These are phyloP conservation scores for Neofusicoccum umdonicola DNA, from an alignment of 2,329 filamentous ascomycete species.

Conservation along the genomic window DNA sequence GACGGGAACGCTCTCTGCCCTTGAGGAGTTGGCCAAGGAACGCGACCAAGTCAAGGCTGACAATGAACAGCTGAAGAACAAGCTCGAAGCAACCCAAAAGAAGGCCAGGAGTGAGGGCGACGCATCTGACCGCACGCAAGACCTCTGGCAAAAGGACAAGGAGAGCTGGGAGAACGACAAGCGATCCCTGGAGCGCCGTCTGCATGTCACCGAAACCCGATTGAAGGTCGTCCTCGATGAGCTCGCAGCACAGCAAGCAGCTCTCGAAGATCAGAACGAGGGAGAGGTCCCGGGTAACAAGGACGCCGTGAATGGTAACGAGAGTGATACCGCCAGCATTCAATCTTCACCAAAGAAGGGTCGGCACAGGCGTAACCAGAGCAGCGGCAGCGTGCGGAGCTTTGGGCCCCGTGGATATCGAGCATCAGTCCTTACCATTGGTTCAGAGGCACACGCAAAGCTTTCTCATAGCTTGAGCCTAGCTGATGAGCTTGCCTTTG, in stretches of 20 bases:
- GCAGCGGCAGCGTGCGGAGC: constrained; percentile 32
- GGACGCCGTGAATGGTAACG: constrained; percentile 56
- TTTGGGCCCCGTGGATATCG: constrained; percentile 54
- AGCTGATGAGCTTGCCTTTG: constrained; percentile 87
- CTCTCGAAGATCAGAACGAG: constrained; percentile 53
- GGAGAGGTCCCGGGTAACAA: constrained; percentile 56
- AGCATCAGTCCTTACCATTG: constrained; percentile 67
- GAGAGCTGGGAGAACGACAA: constrained; percentile 81
- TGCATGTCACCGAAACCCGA: constrained; percentile 86
- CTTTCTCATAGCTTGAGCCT: constrained; percentile 66
- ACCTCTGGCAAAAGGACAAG: constrained; percentile 80
- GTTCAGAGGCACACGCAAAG: constrained; percentile 54
- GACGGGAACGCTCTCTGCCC: constrained; percentile 79
- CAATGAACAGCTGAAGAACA: constrained; percentile 68
- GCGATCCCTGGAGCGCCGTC: constrained; percentile 75
- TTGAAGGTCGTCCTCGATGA: constrained; percentile 84
- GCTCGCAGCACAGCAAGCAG: constrained; percentile 67
- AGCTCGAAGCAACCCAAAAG: constrained; percentile 75
- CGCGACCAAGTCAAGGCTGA: constrained; percentile 78
- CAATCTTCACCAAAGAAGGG: constrained; percentile 52
- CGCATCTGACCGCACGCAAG: constrained; percentile 73
- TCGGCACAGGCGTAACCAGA: constrained; percentile 39
- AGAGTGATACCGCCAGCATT: constrained; percentile 69
- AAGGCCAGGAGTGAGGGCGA: constrained; percentile 78
- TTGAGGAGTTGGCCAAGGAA: constrained; percentile 80